Evolutionary conservation across 768 basidiomycete species (phyloP), one percentile per base, ranked within the genome.

Genomic region (Phlebiopsis gigantea): DNA sequence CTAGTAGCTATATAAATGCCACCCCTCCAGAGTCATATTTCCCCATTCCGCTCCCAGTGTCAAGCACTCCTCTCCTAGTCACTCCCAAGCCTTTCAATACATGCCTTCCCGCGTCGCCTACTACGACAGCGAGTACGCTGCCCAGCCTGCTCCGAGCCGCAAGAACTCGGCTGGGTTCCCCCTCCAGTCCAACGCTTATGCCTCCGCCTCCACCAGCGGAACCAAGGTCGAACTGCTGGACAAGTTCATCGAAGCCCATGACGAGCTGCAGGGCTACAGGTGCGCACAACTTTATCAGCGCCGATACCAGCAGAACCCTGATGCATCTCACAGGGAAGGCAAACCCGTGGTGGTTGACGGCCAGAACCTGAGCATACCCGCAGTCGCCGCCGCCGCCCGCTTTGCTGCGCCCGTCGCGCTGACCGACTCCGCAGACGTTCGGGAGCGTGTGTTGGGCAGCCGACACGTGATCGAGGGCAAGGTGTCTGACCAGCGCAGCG

Each of bases 361-460:
- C 6, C 76, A 86, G 58, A 79, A 70, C 14, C 79, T 94, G 30
- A 82, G 90, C 0, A 83, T 93, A 53, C 79, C 88, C 3, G 88
- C 87, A 51, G 83, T 94, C 12, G 78, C 85, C n/a, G 90, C 89
- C 8, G 77, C 84, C 5, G 83, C 92, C 0, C 81, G 90, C 48
- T 84, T 85, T 63, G 71, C 75, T 15, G 75, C 83, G 2, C 61
- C 75, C 17, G 80, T 85, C 31, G 43, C 68, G 51, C 74, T 89
- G 26, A 77, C 82, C 66, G 68, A 74, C 15, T 79, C 80, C 2
- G 70, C 77, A 4, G 66, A 65, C 17, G 69, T 83, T 58, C 77
- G 73, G 60, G 71, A 73, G 5, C 82, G 79, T 28, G 76, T 93
- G 45, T 71, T 76, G n/a, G 81, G 79, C 61, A 83, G 85, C 61